Conservation (phyloP, 192 early-diverging fungal species). For the Allomyces javanicus region DNA sequence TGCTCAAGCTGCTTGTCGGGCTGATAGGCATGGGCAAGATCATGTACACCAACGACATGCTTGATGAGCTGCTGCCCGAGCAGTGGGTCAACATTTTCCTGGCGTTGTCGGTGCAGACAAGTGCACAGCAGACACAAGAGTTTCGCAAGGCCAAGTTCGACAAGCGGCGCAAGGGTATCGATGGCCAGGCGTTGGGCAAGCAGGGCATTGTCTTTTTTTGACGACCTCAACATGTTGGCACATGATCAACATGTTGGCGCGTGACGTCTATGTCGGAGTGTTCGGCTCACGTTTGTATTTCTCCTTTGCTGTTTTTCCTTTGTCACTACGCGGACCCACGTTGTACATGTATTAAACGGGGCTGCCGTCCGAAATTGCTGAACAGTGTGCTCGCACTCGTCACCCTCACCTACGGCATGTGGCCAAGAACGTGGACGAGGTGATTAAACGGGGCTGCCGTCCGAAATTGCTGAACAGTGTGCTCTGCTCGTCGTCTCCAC, state of each 20-base stretch:
- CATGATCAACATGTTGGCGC: slow-evolving; percentile 91
- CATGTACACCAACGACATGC: slow-evolving; percentile 89
- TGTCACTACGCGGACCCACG: slow-evolving; percentile 83
- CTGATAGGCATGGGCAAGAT: slow-evolving; percentile 98
- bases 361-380: too few relatives aligned
- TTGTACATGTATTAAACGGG: too few relatives aligned
- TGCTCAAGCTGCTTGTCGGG: slow-evolving; percentile 92
- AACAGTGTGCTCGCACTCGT: too few relatives aligned
- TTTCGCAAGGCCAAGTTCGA: slow-evolving; percentile 95
- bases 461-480: too few relatives aligned
- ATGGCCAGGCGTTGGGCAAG: slow-evolving; percentile 59
- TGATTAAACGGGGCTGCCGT: too few relatives aligned
- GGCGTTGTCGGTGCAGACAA: slow-evolving; percentile 83
- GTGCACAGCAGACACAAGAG: slow-evolving; percentile 87
- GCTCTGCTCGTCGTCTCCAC: too few relatives aligned
- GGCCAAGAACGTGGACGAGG: too few relatives aligned
- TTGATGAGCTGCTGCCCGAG: slow-evolving; percentile 85
- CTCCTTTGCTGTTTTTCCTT: slow-evolving; percentile 84
- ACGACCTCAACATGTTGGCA: slow-evolving; percentile 98
- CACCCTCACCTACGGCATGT: too few relatives aligned
- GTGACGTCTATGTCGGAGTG: slow-evolving; percentile 95
- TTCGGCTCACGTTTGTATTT: too few relatives aligned
- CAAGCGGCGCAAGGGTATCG: slow-evolving; percentile 65
- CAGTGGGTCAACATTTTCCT: slow-evolving; percentile 96
- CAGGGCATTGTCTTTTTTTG: slow-evolving; percentile 97